phyloP scores from a whole-genome alignment of 139 green algal species.

The Chlamydomonas applanata region DNA sequence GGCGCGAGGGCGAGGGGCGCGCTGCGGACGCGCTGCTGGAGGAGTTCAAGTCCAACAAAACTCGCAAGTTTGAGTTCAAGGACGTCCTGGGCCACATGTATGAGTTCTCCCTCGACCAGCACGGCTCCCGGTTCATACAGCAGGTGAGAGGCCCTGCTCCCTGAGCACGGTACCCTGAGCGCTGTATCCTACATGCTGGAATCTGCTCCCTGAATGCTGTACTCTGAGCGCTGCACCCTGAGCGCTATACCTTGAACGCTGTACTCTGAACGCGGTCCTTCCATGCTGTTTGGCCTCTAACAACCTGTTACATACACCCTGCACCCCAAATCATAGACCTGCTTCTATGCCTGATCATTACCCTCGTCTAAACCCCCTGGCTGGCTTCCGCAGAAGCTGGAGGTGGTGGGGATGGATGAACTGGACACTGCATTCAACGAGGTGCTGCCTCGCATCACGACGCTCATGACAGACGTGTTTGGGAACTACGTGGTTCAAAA shows the following conservation, averaged over 20 bases:
- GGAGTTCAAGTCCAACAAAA: slow-evolving; percentile 76
- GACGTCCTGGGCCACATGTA: slow-evolving; percentile 74
- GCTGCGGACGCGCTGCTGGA: slow-evolving; percentile 62
- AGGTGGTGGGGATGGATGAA: slow-evolving; percentile 46
- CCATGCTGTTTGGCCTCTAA: too few species aligned
- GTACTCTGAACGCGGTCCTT: too few species aligned
- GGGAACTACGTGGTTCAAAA: slow-evolving; percentile 84
- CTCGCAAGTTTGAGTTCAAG: slow-evolving; percentile 40
- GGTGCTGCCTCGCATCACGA: slow-evolving; percentile 45
- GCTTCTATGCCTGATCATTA: too few species aligned
- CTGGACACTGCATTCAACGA: slow-evolving; percentile 67
- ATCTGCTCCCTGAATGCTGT: too few species aligned
- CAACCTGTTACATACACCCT: too few species aligned
- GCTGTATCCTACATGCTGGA: too few species aligned
- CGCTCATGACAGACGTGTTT: slow-evolving; percentile 90
- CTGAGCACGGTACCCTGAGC: not conserved
- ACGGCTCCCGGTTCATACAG: slow-evolving; percentile 91
- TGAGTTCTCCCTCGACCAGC: slow-evolving; percentile 86
- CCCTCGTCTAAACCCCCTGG: too few species aligned
- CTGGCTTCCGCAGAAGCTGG: slow-evolving; percentile 88
- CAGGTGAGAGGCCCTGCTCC: slow-evolving; percentile 24
- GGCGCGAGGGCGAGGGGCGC: slow-evolving; percentile 10
- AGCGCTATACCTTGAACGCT: too few species aligned
- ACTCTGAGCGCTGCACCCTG: too few species aligned
- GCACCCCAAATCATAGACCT: too few species aligned